These are phyloP conservation scores for sunflower (Helianthus annuus) DNA, from an alignment of 129 eudicot genomes.

Conservation along the genomic window DNA sequence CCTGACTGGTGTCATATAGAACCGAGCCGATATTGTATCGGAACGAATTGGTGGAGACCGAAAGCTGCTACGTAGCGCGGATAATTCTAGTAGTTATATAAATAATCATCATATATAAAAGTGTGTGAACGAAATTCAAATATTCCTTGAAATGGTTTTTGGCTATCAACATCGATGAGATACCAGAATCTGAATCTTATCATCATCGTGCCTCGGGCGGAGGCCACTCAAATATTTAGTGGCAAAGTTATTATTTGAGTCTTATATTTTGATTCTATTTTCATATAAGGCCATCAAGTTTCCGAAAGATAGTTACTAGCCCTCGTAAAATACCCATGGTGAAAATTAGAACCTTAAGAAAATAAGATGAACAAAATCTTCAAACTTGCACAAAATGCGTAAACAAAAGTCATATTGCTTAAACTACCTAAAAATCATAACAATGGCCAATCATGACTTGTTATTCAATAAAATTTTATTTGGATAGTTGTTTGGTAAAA, in stretches of 20 bases:
- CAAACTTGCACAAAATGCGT: background rate
- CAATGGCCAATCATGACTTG: too few relatives aligned
- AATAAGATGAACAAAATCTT: background rate
- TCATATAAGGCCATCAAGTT: background rate
- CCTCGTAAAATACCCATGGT: background rate
- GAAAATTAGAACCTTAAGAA: background rate
- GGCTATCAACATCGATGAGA: constrained; percentile 30
- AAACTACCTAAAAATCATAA: background rate
- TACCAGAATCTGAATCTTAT: constrained; percentile 46
- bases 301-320: background rate
- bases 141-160: background rate
- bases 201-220: constrained; percentile 23
- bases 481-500: too few relatives aligned
- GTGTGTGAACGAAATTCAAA: background rate
- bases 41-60: too few relatives aligned
- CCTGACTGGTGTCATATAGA: too few relatives aligned
- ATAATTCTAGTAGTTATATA: too few relatives aligned
- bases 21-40: too few relatives aligned
- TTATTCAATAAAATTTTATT: too few relatives aligned
- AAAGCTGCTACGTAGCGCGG: too few relatives aligned
- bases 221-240: constrained; percentile 21
- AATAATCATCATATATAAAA: background rate
- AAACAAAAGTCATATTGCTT: background rate
- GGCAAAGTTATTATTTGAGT: background rate
- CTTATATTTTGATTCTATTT: background rate